These are phyloP conservation scores for Acanthamoeba healyi DNA, from an alignment of 208 protist species.

Conservation along the genomic window DNA sequence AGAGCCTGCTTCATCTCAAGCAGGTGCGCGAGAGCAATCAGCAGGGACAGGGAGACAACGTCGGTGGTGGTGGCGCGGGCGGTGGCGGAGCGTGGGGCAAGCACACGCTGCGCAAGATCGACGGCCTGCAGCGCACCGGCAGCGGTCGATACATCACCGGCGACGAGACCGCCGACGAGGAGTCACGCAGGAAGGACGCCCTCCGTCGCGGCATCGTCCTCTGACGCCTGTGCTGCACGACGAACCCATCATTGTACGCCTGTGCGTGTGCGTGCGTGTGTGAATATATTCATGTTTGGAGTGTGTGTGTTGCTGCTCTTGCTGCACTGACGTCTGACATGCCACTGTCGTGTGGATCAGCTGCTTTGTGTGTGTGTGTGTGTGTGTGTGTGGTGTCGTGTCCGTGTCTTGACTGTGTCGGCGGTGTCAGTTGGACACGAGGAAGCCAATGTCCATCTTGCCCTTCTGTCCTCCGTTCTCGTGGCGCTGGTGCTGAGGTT, in stretches of 20 bases:
- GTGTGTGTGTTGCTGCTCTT: no score
- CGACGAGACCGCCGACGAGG: neutral
- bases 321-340: no score
- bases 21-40: neutral
- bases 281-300: no score
- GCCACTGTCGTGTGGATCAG: no score
- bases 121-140: neutral
- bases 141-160: neutral
- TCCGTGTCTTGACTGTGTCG: no score
- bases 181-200: neutral
- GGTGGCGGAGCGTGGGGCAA: neutral
- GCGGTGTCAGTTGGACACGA: neutral
- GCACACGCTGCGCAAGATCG: neutral
- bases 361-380: no score
- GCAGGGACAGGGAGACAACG: neutral
- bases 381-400: no score
- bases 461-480: no score
- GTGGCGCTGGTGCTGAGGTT: neutral
- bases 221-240: no score
- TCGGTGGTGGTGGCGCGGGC: no score
- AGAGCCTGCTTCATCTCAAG: neutral
- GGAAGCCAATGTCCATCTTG: constrained; percentile 55
- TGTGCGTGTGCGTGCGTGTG: no score
- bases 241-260: no score
- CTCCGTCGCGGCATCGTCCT: neutral